phyloP scores from a whole-genome alignment of 108 stramenopile genomes.

The Nitzschia sp. region DNA sequence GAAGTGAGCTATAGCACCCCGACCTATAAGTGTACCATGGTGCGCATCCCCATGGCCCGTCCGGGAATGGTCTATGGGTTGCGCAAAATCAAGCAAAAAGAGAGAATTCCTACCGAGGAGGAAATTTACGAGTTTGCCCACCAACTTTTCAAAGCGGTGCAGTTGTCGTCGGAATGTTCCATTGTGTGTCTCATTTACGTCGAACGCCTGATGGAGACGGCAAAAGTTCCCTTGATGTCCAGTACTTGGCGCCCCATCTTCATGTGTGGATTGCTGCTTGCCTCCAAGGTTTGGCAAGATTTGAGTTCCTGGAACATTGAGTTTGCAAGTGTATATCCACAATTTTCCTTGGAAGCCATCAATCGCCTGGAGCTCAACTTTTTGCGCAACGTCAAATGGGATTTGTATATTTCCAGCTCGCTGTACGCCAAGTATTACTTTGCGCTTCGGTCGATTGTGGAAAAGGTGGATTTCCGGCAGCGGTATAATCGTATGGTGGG shows the following conservation, averaged over 20 bases:
- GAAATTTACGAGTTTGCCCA: constrained; percentile 90
- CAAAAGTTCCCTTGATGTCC: constrained; percentile 89
- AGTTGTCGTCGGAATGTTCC: constrained; percentile 94
- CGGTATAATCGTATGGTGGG: constrained; percentile 70
- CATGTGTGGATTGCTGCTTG: constrained; percentile 93
- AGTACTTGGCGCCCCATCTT: constrained; percentile 96
- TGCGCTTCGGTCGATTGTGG: constrained; percentile 89
- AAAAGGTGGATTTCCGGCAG: constrained; percentile 83
- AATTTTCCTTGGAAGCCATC: constrained; percentile 91
- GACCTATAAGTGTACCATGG: constrained; percentile 77
- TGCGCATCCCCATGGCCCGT: constrained; percentile 81
- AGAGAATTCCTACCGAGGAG: constrained; percentile 68
- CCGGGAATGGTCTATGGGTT: constrained; percentile 72
- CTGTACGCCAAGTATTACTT: constrained; percentile 99
- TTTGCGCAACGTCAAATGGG: constrained; percentile 90
- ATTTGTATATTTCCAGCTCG: constrained; percentile 92
- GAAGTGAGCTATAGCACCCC: constrained; percentile 74
- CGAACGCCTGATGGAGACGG: constrained; percentile 92
- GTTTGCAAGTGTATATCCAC: constrained; percentile 93
- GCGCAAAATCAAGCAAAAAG: constrained; percentile 60
- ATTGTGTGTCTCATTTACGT: constrained; percentile 98
- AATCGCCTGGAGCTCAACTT: constrained; percentile 87
- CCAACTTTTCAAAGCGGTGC: constrained; percentile 89
- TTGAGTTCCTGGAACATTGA: constrained; percentile 97
- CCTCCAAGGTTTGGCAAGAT: constrained; percentile 99